These are phyloP conservation scores for Huntiella moniliformis DNA, from an alignment of 2,329 filamentous ascomycete genomes.

Conservation along the genomic window DNA sequence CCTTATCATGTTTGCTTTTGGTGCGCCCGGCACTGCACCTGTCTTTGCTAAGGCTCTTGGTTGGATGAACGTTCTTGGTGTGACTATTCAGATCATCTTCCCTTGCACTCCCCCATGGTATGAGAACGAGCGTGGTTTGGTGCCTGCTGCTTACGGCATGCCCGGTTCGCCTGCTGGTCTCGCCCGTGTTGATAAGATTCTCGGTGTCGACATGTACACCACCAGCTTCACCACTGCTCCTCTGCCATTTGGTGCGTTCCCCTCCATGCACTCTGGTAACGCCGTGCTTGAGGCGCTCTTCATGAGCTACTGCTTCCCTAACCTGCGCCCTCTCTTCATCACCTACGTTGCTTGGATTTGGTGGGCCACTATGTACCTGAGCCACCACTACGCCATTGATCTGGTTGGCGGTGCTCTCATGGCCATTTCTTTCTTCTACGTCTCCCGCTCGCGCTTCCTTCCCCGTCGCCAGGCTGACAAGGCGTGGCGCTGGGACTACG, in stretches of 20 bases:
- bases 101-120: slow-evolving; percentile 96
- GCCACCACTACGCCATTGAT: slow-evolving; percentile 92
- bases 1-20: slow-evolving; percentile 68
- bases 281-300: slow-evolving; percentile 81
- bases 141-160: slow-evolving; percentile 84
- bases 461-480: slow-evolving; percentile 72
- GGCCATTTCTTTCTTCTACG: slow-evolving; percentile 63
- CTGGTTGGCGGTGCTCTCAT: slow-evolving; percentile 70
- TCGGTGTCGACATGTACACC: slow-evolving; percentile 83
- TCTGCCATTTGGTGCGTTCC: slow-evolving; percentile 87
- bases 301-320: slow-evolving; percentile 82
- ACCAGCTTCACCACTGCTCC: slow-evolving; percentile 80
- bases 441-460: slow-evolving; percentile 60
- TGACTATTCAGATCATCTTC: slow-evolving; percentile 74
- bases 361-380: slow-evolving; percentile 98
- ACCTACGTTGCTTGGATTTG: slow-evolving; percentile 83
- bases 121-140: slow-evolving; percentile 78
- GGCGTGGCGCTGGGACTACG: slow-evolving; percentile 83
- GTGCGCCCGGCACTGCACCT: slow-evolving; percentile 65
- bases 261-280: slow-evolving; percentile 76
- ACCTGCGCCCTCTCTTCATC: slow-evolving; percentile 59
- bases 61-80: slow-evolving; percentile 78
- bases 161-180: slow-evolving; percentile 75
- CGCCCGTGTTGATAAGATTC: slow-evolving; percentile 71
- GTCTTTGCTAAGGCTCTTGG: slow-evolving; percentile 77